Conservation (phyloP, 306 rosid genomes). For the Cicer pinnatifidum region DNA sequence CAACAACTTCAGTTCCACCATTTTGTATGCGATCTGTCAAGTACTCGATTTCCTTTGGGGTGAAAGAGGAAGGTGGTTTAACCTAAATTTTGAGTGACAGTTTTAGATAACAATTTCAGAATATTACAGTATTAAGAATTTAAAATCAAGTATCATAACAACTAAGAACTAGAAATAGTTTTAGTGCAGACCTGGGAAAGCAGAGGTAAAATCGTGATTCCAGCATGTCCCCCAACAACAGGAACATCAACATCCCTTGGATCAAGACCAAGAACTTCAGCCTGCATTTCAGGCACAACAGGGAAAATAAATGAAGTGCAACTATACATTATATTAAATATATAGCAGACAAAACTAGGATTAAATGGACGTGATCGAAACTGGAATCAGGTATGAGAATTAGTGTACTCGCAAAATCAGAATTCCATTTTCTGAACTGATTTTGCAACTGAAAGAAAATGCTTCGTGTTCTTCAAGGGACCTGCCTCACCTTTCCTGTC, state of each 20-base stretch:
- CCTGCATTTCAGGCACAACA: conserved; percentile 54
- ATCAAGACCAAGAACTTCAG: conserved; percentile 84
- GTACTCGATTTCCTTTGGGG: conserved; percentile 67
- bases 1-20: conserved; percentile 98
- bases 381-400: conserved; percentile 7
- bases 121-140: neutral
- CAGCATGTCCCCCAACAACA: conserved; percentile 94
- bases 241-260: conserved; percentile 95
- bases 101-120: conserved; percentile 16
- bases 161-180: conserved; percentile 16
- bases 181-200: conserved; percentile 77
- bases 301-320: conserved; percentile 22
- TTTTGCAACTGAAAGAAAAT: neutral
- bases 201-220: conserved; percentile 92
- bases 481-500: too few relatives aligned
- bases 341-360: conserved; percentile 9
- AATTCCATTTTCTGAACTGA: conserved; percentile 26
- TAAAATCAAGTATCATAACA: conserved; percentile 22
- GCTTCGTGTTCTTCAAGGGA: conserved; percentile 1
- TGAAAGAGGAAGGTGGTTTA: conserved; percentile 79
- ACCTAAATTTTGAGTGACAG: conserved; percentile 56
- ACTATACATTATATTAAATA: neutral
- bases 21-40: conserved; percentile 92
- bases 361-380: conserved; percentile 21
- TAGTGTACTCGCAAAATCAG: conserved; percentile 13